Base-by-base conservation (phyloP, 768 basidiomycete genomes). In the Ramaria sp. region DNA sequence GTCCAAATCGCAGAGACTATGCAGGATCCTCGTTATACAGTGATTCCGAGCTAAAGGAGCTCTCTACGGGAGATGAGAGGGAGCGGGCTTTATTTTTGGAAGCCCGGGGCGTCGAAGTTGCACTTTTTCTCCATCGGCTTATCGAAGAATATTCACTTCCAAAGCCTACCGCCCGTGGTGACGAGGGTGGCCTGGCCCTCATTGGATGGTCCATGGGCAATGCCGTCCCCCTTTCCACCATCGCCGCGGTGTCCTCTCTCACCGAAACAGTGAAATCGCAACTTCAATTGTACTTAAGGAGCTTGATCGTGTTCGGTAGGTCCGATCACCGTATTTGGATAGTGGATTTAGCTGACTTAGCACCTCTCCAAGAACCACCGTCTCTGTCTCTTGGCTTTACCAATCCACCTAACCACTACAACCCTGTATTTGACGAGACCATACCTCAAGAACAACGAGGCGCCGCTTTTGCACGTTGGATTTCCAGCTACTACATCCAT, bases 161-260 rank as follows among this genome's bases (percentile, higher is more conserved):
- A 5, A 62, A 59, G 0, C 46, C 66, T 3, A 62, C 63, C 33
- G 45, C 9, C 39, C 58, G 38, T 38, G 53, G 54, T 4, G 63
- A 62, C 39, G 45, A 57, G 7, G 71, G 72, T 0, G 72, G 73
- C 1, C 52, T 68, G 15, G 62, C 64, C 7, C 61, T 69, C 19
- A 48, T 70, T 0, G 72, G 71, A 1, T 74, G 73, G 74, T 73
- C 72, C 7, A 31, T 70, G 11, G 73, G 71, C 0, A 62, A 62
- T 6, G 50, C 60, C 1, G 63, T 61, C n/a, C 59, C 67, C 15
- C 31, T 66, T 9, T 62, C 71, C 3, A 59, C 62, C 5, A 61
- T 70, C 7, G 63, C 66, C 2, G 30, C 62, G 39, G 53, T 62
- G 1, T 54, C 65, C 17, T 57, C 55, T 2, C 59, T 72, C 19